Evolutionary conservation across 2,329 filamentous ascomycete genomes (phyloP).

Genomic region (Fusarium oligoseptatum): DNA sequence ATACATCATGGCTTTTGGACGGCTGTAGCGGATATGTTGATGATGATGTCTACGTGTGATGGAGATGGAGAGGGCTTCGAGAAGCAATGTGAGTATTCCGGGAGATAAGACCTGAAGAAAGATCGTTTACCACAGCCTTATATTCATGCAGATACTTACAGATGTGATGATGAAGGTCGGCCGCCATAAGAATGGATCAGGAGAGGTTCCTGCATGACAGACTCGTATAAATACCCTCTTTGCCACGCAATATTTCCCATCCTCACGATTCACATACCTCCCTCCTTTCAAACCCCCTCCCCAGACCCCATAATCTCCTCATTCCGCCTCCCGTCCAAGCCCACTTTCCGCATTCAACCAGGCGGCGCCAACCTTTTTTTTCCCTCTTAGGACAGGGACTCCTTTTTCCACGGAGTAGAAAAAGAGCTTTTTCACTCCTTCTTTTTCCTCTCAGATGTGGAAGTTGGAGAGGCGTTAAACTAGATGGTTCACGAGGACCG

Average conservation of each 20-base stretch:
- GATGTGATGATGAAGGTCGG: not conserved
- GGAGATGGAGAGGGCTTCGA: not conserved
- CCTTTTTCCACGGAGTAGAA: not conserved
- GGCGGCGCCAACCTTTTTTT: conserved; percentile 26
- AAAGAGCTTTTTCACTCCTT: too few species aligned
- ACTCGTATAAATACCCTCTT: not conserved
- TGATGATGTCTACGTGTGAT: not conserved
- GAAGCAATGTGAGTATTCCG: not conserved
- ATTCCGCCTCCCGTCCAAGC: not conserved
- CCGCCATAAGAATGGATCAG: not conserved
- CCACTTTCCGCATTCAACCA: conserved; percentile 22
- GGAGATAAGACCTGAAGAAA: not conserved
- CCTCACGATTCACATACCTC: not conserved
- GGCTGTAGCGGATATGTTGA: not conserved
- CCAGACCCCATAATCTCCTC: not conserved
- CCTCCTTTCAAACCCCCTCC: not conserved
- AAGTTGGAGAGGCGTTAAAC: not conserved
- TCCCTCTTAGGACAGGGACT: not conserved
- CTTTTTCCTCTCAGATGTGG: not conserved
- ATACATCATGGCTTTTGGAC: not conserved
- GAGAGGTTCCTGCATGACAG: not conserved
- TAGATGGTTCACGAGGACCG: not conserved
- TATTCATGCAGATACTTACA: not conserved
- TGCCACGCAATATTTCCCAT: not conserved
- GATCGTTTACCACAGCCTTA: not conserved